Percentiles rank a stretch among this genome's conserved stretches.
Evolutionary conservation across 2,329 filamentous ascomycete genomes (phyloP).

Genomic region (Calonectria multiphialidica): DNA sequence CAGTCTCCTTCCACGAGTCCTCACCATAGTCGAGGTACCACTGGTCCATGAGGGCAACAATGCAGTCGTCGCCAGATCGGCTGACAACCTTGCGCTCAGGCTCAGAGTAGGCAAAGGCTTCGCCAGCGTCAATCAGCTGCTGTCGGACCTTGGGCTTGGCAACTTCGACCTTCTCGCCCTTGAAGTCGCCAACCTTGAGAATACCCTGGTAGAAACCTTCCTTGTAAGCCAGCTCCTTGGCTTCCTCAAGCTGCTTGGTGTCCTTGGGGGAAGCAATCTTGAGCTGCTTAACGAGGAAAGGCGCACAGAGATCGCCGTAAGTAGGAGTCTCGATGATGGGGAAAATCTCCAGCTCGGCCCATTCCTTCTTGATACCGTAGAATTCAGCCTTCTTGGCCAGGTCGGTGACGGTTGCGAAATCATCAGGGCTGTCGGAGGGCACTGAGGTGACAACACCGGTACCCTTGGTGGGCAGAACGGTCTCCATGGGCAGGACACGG

Average conservation of each 20-base stretch:
- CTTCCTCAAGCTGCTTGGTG: slow-evolving; percentile 86
- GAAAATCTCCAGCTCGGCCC: slow-evolving; percentile 90
- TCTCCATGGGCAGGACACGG: slow-evolving; percentile 94
- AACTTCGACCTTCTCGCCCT: slow-evolving; percentile 85
- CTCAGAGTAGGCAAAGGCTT: slow-evolving; percentile 93
- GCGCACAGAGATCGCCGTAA: slow-evolving; percentile 87
- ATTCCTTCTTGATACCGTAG: slow-evolving; percentile 96
- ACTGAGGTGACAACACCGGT: slow-evolving; percentile 97
- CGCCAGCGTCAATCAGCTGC: slow-evolving; percentile 79
- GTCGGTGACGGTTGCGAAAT: slow-evolving; percentile 90
- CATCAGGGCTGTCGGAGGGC: slow-evolving; percentile 93
- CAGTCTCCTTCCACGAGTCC: slow-evolving; percentile 84
- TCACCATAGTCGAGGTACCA: slow-evolving; percentile 99
- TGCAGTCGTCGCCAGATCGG: slow-evolving; percentile 91
- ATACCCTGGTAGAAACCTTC: slow-evolving; percentile 97
- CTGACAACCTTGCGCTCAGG: slow-evolving; percentile 91
- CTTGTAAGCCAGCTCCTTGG: slow-evolving; percentile 97
- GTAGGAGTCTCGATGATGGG: slow-evolving; percentile 91
- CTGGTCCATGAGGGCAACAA: slow-evolving; percentile 93
- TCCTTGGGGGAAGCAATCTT: slow-evolving; percentile 99
- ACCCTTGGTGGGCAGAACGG: slow-evolving; percentile 91
- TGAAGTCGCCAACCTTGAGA: slow-evolving; percentile 89
- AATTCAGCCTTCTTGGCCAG: slow-evolving; percentile 95
- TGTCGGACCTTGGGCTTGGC: slow-evolving; percentile 89
- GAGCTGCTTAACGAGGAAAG: slow-evolving; percentile 86